Base-by-base conservation (phyloP, 441 rosid genomes). In the Erodium moschatum region DNA sequence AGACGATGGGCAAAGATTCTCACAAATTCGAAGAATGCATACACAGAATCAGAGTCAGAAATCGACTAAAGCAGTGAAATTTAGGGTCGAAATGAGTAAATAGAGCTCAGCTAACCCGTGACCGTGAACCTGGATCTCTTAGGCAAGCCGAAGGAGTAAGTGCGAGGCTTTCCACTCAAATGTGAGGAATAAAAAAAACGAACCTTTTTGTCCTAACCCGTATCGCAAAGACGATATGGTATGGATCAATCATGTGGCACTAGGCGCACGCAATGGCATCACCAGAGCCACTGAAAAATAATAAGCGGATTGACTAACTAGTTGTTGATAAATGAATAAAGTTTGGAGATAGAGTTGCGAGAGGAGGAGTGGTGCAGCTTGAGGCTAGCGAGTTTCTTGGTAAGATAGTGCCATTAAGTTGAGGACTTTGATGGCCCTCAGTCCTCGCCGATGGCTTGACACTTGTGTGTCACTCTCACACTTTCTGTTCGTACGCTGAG, bases 281-380 rank as follows among this genome's bases (percentile, higher is more conserved):
- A 56, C 62, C 62, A 56, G 62, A 56, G 24, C 62, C 62, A 56
- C 62, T 56, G 62, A 56, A 54, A 54, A 54, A 35, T 35, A 35
- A 5, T 54, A 7, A 42, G 13, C 3, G 11, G 16, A 56, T 6
- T 56, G 62, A 18, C 5, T 18, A n/a, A 56, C 18, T 56, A 27
- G 62, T 16, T 18, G 1, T 1, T 18, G 62, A 56, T 56, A 56
- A 56, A 56, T 56, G 62, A 56, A 18, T 16, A 18, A 56, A 54
- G 18, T 4, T 9, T 56, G 20, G 62, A 56, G 62, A 56, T 56
- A 56, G 21, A 56, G 20, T 18, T 18, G 13, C 15, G 50, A 44
- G 62, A 20, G 18, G 62, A 56, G 62, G 24, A 18, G 62, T 56
- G 62, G 62, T 56, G 62, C 10, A 56, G 62, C 62, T 56, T 56